Conservation (phyloP, 192 early-diverging fungal species). For the Mortierella hygrophila region DNA sequence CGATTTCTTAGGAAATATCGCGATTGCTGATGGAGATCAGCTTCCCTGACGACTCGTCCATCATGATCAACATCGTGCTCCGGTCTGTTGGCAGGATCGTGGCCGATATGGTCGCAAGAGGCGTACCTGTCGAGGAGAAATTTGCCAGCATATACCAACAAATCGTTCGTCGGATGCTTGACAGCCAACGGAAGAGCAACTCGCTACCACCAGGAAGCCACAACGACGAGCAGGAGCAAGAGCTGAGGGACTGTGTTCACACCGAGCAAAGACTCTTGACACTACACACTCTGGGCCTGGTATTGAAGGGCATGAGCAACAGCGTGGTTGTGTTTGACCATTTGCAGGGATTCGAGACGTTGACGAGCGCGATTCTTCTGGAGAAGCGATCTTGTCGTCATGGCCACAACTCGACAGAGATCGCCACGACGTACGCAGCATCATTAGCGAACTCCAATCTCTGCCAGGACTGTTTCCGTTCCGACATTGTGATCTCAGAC, state of each 20-base stretch:
- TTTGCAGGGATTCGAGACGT: slow-evolving; percentile 55
- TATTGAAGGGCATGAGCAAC: slow-evolving; percentile 43
- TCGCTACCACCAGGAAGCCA: neutral
- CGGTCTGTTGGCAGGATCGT: slow-evolving; percentile 48
- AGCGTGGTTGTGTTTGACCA: slow-evolving; percentile 48
- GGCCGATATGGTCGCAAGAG: slow-evolving; percentile 48
- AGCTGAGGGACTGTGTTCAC: slow-evolving; percentile 44
- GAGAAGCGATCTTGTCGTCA: slow-evolving; percentile 47
- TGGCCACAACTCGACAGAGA: neutral
- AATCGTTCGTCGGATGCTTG: slow-evolving; percentile 48
- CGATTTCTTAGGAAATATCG: slow-evolving; percentile 42
- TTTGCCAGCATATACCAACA: slow-evolving; percentile 56
- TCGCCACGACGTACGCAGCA: slow-evolving; percentile 23
- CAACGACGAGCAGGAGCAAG: slow-evolving; percentile 34
- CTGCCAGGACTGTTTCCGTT: slow-evolving; percentile 45
- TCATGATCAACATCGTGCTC: slow-evolving; percentile 56
- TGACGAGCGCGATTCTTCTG: slow-evolving; percentile 39
- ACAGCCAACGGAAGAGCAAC: slow-evolving; percentile 12
- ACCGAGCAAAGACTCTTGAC: slow-evolving; percentile 54
- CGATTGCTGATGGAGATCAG: slow-evolving; percentile 53
- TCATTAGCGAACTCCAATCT: slow-evolving; percentile 25
- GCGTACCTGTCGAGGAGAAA: slow-evolving; percentile 42
- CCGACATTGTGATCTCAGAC: slow-evolving; percentile 54
- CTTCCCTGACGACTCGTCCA: slow-evolving; percentile 37
- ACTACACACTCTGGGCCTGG: slow-evolving; percentile 50